Evolutionary conservation across 805 yeast species (phyloP).

Genomic region (Candida chauliodis): DNA sequence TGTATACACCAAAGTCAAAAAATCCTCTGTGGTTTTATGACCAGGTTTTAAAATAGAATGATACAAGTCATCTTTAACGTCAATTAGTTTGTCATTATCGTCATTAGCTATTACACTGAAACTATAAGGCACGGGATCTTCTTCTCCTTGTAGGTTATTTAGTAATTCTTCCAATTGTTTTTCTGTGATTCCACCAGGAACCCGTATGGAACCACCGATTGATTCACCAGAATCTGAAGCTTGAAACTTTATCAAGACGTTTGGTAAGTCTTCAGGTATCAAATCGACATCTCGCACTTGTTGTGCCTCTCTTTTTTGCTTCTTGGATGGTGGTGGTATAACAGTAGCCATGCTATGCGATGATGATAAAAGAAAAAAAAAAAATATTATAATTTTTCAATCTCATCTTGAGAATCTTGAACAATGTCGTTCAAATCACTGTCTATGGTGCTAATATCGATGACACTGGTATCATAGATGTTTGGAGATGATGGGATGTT

Average conservation of each 20-base stretch:
- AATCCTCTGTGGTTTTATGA: constrained; percentile 86
- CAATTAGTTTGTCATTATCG: constrained; percentile 49
- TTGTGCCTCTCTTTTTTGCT: constrained; percentile 80
- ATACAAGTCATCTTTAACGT: constrained; percentile 75
- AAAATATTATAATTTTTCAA: not conserved
- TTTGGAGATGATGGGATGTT: constrained; percentile 4
- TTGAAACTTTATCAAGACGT: constrained; percentile 83
- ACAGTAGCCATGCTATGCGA: constrained; percentile 72
- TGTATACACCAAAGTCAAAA: constrained; percentile 82
- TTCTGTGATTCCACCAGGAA: constrained; percentile 85
- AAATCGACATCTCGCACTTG: constrained; percentile 70
- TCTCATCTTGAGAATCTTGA: constrained; percentile 3
- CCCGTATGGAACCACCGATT: constrained; percentile 80
- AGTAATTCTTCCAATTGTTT: constrained; percentile 83
- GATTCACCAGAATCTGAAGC: constrained; percentile 91
- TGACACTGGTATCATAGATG: constrained; percentile 5
- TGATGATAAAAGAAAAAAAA: constrained; percentile 2
- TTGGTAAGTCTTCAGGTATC: constrained; percentile 76
- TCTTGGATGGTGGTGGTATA: constrained; percentile 90
- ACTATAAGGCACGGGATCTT: constrained; percentile 87
- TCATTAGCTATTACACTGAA: constrained; percentile 60
- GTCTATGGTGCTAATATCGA: constrained; percentile 1
- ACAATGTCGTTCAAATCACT: constrained; percentile 1
- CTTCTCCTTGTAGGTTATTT: constrained; percentile 73
- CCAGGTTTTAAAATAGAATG: constrained; percentile 82